A percentile compares a stretch with the other conserved stretches of the same genome.
These are phyloP conservation scores for Boletus rex-veris DNA, from an alignment of 768 basidiomycete species.

Conservation along the genomic window DNA sequence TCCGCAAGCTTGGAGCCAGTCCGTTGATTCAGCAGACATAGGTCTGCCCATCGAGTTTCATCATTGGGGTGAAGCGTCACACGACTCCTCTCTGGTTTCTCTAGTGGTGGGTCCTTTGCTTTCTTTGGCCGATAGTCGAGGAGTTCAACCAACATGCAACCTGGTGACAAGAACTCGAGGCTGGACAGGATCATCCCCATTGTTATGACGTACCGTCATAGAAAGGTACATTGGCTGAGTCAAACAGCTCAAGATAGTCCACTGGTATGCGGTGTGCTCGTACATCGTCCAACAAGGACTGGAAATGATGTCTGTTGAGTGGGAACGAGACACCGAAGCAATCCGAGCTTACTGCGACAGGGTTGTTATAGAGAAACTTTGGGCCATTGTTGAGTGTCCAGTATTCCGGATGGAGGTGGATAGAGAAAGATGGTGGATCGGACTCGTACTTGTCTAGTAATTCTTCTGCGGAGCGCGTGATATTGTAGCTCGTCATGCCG, in stretches of 20 bases:
- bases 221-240: conserved; percentile 68
- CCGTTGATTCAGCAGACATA: conserved; percentile 65
- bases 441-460: conserved; percentile 55
- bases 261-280: conserved; percentile 80
- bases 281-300: conserved; percentile 83
- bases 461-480: conserved; percentile 58
- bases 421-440: conserved; percentile 69
- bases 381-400: conserved; percentile 81
- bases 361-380: conserved; percentile 80
- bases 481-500: conserved; percentile 69
- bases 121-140: conserved; percentile 68
- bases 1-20: conserved; percentile 63
- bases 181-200: neutral
- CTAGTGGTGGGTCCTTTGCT: conserved; percentile 53
- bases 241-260: conserved; percentile 81
- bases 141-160: conserved; percentile 83
- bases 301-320: conserved; percentile 7
- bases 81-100: conserved; percentile 60
- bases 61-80: conserved; percentile 74
- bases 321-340: neutral
- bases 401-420: conserved; percentile 74
- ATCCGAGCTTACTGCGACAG: conserved; percentile 50
- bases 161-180: conserved; percentile 35
- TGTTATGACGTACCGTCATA: conserved; percentile 63
- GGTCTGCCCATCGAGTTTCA: conserved; percentile 77